Base-by-base conservation (phyloP, 192 early-diverging fungal species). In the Paraglomus brasilianum region DNA sequence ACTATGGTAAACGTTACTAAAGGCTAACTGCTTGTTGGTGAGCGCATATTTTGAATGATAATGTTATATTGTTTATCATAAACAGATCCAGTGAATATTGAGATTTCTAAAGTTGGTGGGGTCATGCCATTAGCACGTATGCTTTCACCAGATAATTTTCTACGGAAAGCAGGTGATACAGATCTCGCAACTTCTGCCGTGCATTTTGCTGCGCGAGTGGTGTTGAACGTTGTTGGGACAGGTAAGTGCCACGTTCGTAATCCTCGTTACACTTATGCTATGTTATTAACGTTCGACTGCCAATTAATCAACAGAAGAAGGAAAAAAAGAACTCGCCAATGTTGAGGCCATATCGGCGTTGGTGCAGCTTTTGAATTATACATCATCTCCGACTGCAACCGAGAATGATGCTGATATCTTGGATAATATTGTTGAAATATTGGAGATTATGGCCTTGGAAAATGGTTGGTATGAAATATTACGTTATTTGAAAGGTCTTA, bases 1-100 rank as follows among this genome's bases (percentile, higher is more conserved):
- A 80, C 45, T 82, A 77, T 39, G 76, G 84, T 86, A 79, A 59
- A 44, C 24, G 24, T 66, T 58, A 13, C 1, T 13, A 43, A 5
- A 11, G n/a, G 13, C 22, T 15, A 39, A 43, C 30, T 30, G 30
- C 30, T 1, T 30, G 30, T 30, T 30, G 30, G n/a, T 5, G 30
- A 8, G 5, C 22, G n/a, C 0, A 19, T 10, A 13, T 22, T 19
- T 50, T 49, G 19, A 14, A 46, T 19, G 17, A 56, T 53, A 56
- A n/a, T 22, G 15, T 47, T 7, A n/a, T 9, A 19, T 14, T n/a
- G 21, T 14, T 39, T 44, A 45, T 42, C 19, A 38, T 44, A 22
- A 52, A 5, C 24, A 55, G 46, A 50, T 21, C 10, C 14, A 9
- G 48, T 45, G 0, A 43, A 40, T 44, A 14, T 47, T 52, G 50